Percentiles rank a stretch among this genome's conserved stretches.
Evolutionary conservation across 768 basidiomycete species (phyloP).

Genomic region (Agaricus blazei): DNA sequence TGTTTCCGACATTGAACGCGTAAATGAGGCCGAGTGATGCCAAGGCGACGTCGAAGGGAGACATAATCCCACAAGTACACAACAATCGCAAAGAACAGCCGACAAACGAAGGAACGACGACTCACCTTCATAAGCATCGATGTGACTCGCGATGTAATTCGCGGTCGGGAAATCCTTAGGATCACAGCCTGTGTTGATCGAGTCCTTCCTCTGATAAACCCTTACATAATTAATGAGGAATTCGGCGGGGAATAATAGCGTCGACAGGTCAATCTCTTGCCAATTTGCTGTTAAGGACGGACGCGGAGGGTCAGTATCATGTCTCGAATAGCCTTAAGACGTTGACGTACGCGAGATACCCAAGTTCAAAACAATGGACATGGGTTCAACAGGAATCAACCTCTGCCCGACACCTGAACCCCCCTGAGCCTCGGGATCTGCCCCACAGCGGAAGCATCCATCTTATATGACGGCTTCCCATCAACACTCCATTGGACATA

Average conservation of each 20-base stretch:
- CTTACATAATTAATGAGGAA: constrained; percentile 77
- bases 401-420: constrained; percentile 56
- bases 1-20: no score
- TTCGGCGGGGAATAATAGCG: constrained; percentile 66
- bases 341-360: constrained; percentile 49
- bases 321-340: background rate
- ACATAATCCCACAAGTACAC: no score
- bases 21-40: background rate
- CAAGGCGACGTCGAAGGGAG: background rate
- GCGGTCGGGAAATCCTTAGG: constrained; percentile 62
- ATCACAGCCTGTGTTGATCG: constrained; percentile 60
- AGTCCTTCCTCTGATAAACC: constrained; percentile 65
- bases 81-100: no score
- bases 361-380: constrained; percentile 57
- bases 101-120: constrained; percentile 10
- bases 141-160: constrained; percentile 53
- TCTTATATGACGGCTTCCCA: constrained; percentile 40
- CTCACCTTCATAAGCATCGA: constrained; percentile 55
- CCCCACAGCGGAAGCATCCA: constrained; percentile 52
- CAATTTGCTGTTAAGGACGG: constrained; percentile 43
- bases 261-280: constrained; percentile 50
- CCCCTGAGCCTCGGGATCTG: constrained; percentile 26
- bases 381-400: constrained; percentile 52
- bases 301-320: no score
- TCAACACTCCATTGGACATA: constrained; percentile 76